These are phyloP conservation scores for Hypoxylon crocopeplum DNA, from an alignment of 495 filamentous ascomycete genomes.

Conservation along the genomic window DNA sequence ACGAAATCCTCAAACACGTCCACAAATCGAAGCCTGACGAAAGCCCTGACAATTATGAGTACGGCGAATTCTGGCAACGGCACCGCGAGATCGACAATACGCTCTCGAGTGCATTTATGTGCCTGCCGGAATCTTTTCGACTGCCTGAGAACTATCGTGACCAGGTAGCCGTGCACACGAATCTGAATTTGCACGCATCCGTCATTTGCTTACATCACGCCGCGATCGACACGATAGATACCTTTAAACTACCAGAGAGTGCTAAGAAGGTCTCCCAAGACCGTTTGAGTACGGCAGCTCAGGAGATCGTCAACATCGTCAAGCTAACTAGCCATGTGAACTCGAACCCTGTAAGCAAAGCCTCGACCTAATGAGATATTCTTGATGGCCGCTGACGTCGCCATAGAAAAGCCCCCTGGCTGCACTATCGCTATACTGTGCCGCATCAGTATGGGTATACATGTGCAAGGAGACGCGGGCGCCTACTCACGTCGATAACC, in stretches of 20 bases:
- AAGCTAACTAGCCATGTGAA: constrained; percentile 44
- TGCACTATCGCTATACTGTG: constrained; percentile 51
- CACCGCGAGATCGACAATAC: constrained; percentile 56
- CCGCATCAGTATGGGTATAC: constrained; percentile 49
- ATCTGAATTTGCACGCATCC: constrained; percentile 53
- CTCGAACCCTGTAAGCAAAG: constrained; percentile 34
- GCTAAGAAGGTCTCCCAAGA: constrained; percentile 42
- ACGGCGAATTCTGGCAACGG: constrained; percentile 53
- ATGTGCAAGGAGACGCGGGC: constrained; percentile 36
- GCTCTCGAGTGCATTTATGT: constrained; percentile 55
- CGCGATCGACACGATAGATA: constrained; percentile 50
- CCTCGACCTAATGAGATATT: not conserved
- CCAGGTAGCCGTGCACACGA: constrained; percentile 48
- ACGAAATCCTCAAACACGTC: constrained; percentile 49
- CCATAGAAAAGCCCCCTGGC: constrained; percentile 47
- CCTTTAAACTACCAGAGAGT: constrained; percentile 40
- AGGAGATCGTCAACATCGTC: constrained; percentile 54
- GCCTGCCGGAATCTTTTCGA: constrained; percentile 49
- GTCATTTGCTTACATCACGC: constrained; percentile 53
- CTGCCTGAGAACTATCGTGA: constrained; percentile 47
- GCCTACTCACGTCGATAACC: constrained; percentile 40
- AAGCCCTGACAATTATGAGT: constrained; percentile 45
- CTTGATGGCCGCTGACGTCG: constrained; percentile 1
- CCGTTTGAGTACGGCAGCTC: constrained; percentile 46
- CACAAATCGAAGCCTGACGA: constrained; percentile 49